A percentile compares a stretch with the other conserved stretches of the same genome.
phyloP scores from a whole-genome alignment of 345 rosid genomes.

The Linum tenue region DNA sequence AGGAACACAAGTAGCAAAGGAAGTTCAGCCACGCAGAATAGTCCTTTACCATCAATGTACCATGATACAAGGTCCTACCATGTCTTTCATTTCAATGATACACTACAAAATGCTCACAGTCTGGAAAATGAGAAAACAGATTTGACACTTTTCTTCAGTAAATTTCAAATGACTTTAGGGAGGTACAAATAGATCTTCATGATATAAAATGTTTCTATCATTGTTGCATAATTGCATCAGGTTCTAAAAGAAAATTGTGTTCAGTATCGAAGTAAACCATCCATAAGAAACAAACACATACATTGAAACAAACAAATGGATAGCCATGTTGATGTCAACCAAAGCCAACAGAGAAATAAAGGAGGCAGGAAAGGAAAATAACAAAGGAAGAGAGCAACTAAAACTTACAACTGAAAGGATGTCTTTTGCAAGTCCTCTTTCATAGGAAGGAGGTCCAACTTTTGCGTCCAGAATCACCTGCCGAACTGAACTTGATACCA shows the following conservation, averaged over 20 bases:
- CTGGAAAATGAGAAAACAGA: no score
- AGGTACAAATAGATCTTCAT: no score
- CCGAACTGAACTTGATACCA: slow-evolving; percentile 59
- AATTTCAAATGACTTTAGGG: no score
- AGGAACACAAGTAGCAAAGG: no score
- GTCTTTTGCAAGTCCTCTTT: slow-evolving; percentile 75
- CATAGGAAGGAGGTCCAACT: slow-evolving; percentile 81
- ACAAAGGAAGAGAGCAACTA: slow-evolving; percentile 3
- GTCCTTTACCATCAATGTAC: no score
- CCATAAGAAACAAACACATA: neutral
- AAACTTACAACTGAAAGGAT: slow-evolving; percentile 69
- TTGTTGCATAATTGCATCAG: neutral
- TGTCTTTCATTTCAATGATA: no score
- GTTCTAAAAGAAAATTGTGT: neutral
- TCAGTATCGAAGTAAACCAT: neutral
- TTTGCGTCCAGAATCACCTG: slow-evolving; percentile 83
- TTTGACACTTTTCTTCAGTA: no score
- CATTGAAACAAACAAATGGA: no score
- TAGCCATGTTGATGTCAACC: neutral
- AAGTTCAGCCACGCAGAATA: no score
- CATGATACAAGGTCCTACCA: no score
- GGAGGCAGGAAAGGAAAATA: neutral
- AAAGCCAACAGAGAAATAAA: slow-evolving; percentile 4
- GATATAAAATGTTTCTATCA: no score
- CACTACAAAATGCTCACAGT: no score